These are phyloP conservation scores for Pseudonitzschia pungens DNA, from an alignment of 108 stramenopile genomes.

Conservation along the genomic window DNA sequence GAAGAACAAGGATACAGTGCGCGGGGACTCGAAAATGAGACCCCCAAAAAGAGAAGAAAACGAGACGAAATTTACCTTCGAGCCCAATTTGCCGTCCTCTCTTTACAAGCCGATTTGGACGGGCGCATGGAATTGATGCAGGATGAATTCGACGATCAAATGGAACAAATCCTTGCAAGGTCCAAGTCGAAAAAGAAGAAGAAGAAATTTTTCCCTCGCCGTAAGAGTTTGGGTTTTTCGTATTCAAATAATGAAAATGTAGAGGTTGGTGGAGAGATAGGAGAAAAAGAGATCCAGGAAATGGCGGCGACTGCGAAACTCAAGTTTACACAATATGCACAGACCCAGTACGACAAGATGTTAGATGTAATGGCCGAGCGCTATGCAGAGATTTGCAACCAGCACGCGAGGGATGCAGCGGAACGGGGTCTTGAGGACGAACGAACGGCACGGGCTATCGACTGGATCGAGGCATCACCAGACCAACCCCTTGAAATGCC, in stretches of 20 bases:
- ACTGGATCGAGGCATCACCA: background rate
- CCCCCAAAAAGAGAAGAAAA: background rate
- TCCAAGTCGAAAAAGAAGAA: background rate
- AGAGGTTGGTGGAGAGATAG: background rate
- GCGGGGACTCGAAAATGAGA: slow-evolving; percentile 8
- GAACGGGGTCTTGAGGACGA: background rate
- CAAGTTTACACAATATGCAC: background rate
- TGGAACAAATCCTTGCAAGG: background rate
- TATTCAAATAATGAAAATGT: background rate
- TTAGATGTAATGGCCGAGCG: background rate
- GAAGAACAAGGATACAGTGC: slow-evolving; percentile 10
- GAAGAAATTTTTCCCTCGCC: background rate
- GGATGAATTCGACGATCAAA: background rate
- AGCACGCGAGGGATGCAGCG: slow-evolving; percentile 4
- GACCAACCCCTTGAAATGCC: background rate
- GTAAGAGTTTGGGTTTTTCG: background rate
- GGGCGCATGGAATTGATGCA: background rate
- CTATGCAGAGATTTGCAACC: background rate
- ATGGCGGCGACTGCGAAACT: background rate
- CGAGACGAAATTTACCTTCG: background rate
- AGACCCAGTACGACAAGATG: slow-evolving; percentile 4
- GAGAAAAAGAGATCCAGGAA: background rate
- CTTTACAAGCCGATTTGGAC: slow-evolving; percentile 4
- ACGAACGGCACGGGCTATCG: background rate
- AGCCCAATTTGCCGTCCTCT: slow-evolving; percentile 6